A percentile compares a stretch with the other conserved stretches of the same genome.
phyloP scores from a whole-genome alignment of 2,329 filamentous ascomycete genomes.

The Neofusicoccum sp. region DNA sequence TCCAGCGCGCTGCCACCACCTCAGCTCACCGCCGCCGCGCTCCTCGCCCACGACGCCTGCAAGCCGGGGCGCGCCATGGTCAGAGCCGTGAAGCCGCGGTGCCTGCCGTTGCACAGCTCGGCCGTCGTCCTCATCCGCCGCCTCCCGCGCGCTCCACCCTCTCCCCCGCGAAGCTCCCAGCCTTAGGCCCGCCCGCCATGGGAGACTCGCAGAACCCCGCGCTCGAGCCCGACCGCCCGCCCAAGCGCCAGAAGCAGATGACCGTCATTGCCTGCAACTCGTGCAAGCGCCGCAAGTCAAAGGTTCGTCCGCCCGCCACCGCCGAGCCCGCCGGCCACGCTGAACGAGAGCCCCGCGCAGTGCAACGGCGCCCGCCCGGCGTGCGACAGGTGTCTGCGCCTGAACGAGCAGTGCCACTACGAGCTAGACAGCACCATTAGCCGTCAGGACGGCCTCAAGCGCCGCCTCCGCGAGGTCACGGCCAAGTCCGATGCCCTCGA shows the following conservation, averaged over 20 bases:
- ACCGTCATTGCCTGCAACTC: slow-evolving; percentile 16
- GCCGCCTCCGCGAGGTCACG: slow-evolving; percentile 10
- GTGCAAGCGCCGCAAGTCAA: slow-evolving; percentile 16
- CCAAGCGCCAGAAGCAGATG: slow-evolving; percentile 16
- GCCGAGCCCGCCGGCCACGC: neutral
- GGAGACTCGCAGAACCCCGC: neutral
- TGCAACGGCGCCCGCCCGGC: slow-evolving; percentile 13
- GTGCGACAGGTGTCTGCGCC: slow-evolving; percentile 8
- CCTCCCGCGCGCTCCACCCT: neutral
- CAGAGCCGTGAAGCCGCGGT: slow-evolving; percentile 9
- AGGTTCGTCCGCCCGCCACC: neutral
- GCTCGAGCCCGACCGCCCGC: neutral
- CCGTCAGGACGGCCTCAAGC: slow-evolving; percentile 17
- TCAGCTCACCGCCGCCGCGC: neutral
- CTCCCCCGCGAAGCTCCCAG: neutral
- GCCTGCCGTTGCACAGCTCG: slow-evolving; percentile 4
- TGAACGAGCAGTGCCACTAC: slow-evolving; percentile 14
- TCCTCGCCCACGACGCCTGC: neutral
- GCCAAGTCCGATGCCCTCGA: slow-evolving; percentile 13
- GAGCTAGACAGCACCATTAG: slow-evolving; percentile 15
- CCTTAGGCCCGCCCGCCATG: neutral
- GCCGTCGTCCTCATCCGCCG: neutral
- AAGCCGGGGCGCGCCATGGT: neutral
- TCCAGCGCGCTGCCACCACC: neutral
- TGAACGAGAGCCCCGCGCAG: neutral